A percentile compares a stretch with the other conserved stretches of the same genome.
phyloP scores from a whole-genome alignment of 2,329 filamentous ascomycete species.

The Macrophomina tecta region DNA sequence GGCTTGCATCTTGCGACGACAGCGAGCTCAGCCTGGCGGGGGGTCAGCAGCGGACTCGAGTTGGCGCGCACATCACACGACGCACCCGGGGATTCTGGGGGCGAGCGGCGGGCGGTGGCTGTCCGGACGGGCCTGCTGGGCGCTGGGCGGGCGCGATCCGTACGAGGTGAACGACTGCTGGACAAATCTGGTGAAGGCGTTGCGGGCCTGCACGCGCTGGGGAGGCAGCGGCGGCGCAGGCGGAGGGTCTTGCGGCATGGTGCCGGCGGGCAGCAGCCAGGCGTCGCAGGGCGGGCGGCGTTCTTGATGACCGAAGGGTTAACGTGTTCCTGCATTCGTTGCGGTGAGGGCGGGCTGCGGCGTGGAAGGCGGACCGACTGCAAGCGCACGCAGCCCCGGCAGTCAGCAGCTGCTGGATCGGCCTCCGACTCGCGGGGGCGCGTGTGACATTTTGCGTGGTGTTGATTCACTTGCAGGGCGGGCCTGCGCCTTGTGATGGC shows the following conservation, averaged over 20 bases:
- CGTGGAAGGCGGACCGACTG: slow-evolving; percentile 26
- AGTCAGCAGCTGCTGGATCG: slow-evolving; percentile 16
- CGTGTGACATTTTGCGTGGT: slow-evolving; percentile 26
- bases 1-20: slow-evolving; percentile 62
- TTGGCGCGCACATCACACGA: slow-evolving; percentile 28
- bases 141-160: slow-evolving; percentile 60
- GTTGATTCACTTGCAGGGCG: slow-evolving; percentile 22
- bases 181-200: slow-evolving; percentile 58
- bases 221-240: slow-evolving; percentile 45
- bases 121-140: slow-evolving; percentile 51
- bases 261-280: slow-evolving; percentile 1
- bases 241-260: slow-evolving; percentile 36
- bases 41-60: slow-evolving; percentile 10
- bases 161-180: slow-evolving; percentile 59
- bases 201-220: slow-evolving; percentile 34
- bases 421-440: slow-evolving; percentile 16
- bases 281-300: too few relatives aligned
- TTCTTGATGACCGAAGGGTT: neutral
- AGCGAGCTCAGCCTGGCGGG: slow-evolving; percentile 49
- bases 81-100: slow-evolving; percentile 45
- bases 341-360: slow-evolving; percentile 19
- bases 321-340: slow-evolving; percentile 27
- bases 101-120: slow-evolving; percentile 45
- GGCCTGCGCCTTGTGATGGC: slow-evolving; percentile 13
- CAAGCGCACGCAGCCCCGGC: slow-evolving; percentile 16